Evolutionary conservation across 2,329 filamentous ascomycete genomes (phyloP).

Genomic region (Phialophora verrucosa): DNA sequence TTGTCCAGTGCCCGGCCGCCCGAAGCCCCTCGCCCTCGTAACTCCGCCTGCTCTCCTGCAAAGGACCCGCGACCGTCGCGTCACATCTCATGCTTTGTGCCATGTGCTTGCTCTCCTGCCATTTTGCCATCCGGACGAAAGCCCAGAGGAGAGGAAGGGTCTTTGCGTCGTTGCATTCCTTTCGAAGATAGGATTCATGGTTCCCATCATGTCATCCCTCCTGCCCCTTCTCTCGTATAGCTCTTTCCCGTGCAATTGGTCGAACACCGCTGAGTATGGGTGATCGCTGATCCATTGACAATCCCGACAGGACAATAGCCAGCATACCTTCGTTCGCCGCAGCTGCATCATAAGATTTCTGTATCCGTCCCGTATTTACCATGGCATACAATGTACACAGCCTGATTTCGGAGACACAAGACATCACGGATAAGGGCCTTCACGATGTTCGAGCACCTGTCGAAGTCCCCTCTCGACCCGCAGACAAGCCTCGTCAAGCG

Average conservation of each 20-base stretch:
- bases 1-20: conserved; percentile 8
- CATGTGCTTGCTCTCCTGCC: conserved; percentile 20
- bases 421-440: conserved; percentile 29
- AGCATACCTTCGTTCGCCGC: conserved; percentile 1
- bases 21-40: conserved; percentile 3
- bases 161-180: conserved; percentile 3
- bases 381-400: conserved; percentile 36
- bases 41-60: not conserved
- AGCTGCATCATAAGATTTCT: not conserved
- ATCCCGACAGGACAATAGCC: not conserved
- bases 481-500: conserved; percentile 14
- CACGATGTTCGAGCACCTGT: conserved; percentile 23
- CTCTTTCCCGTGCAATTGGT: conserved; percentile 15
- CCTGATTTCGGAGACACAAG: conserved; percentile 27
- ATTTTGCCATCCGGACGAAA: conserved; percentile 21
- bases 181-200: conserved; percentile 4
- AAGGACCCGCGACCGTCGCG: not conserved
- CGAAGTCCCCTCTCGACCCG: conserved; percentile 24
- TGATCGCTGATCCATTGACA: conserved; percentile 20
- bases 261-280: conserved; percentile 11
- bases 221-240: conserved; percentile 10
- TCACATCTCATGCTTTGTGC: conserved; percentile 18
- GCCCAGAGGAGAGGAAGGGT: conserved; percentile 5
- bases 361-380: conserved; percentile 2
- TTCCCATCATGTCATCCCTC: conserved; percentile 26